Evolutionary conservation across 805 yeast species (phyloP).

Genomic region (Vanderwaltozyma yarrowii): DNA sequence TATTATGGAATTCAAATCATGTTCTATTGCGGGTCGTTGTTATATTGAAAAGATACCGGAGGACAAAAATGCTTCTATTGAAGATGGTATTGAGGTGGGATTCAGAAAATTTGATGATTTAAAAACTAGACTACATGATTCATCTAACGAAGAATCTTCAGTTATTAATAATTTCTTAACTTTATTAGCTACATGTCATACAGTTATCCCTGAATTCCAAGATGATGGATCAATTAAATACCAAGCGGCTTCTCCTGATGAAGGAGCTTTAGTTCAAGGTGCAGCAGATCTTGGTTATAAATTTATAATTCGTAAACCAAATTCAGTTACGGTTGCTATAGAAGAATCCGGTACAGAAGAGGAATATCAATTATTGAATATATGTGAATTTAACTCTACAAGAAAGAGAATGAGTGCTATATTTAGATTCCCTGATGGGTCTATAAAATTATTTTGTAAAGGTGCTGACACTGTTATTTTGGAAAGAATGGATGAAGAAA

Average conservation of each 20-base stretch:
- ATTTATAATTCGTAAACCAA: conserved; percentile 79
- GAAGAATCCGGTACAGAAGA: conserved; percentile 38
- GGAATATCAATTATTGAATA: conserved; percentile 70
- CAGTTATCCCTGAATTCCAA: conserved; percentile 86
- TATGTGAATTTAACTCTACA: conserved; percentile 95
- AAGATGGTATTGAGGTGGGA: conserved; percentile 77
- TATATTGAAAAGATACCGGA: conserved; percentile 87
- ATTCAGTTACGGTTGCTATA: conserved; percentile 57
- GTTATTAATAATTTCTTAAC: conserved; percentile 70
- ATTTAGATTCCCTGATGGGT: conserved; percentile 89
- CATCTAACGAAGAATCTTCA: conserved; percentile 36
- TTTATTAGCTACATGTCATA: conserved; percentile 85
- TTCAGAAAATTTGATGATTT: conserved; percentile 61
- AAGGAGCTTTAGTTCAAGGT: conserved; percentile 96
- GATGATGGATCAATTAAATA: conserved; percentile 64
- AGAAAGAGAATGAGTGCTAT: conserved; percentile 97
- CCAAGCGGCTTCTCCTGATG: conserved; percentile 99
- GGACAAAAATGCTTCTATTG: conserved; percentile 60
- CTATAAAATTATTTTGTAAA: conserved; percentile 78
- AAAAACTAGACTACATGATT: conserved; percentile 35
- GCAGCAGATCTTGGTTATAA: conserved; percentile 83
- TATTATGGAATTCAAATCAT: conserved; percentile 91
- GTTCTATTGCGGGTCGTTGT: conserved; percentile 86
- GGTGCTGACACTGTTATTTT: conserved; percentile 97
- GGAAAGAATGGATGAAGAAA: conserved; percentile 60